Evolutionary conservation across 768 basidiomycete genomes (phyloP).

Genomic region (Scleroderma bovista): DNA sequence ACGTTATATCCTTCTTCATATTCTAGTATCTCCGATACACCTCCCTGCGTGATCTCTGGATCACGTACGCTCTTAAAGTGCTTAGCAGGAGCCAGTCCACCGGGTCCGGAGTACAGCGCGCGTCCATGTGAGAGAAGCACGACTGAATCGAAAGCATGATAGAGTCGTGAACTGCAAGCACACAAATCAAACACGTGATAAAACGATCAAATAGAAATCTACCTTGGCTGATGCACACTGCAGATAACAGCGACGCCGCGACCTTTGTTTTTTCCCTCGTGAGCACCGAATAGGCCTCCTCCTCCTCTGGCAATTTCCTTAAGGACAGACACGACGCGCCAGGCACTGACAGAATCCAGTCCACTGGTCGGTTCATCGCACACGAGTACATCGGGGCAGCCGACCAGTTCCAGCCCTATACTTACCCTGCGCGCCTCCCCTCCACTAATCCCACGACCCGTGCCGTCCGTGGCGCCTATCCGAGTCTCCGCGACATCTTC

Average conservation of each 20-base stretch:
- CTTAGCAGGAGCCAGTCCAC: constrained; percentile 61
- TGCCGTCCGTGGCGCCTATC: constrained; percentile 62
- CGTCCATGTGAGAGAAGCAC: constrained; percentile 73
- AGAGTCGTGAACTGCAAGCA: constrained; percentile 61
- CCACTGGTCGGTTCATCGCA: constrained; percentile 84
- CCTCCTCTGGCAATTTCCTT: constrained; percentile 60
- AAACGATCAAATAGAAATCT: constrained; percentile 14
- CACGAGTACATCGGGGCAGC: constrained; percentile 77
- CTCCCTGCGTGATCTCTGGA: constrained; percentile 28
- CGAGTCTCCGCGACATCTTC: constrained; percentile 59
- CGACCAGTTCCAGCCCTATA: constrained; percentile 85
- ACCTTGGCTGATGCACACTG: constrained; percentile 86
- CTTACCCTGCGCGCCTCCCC: constrained; percentile 89
- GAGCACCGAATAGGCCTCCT: constrained; percentile 17
- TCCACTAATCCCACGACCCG: constrained; percentile 80
- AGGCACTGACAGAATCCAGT: constrained; percentile 84
- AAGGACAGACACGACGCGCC: constrained; percentile 73
- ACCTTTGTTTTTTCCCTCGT: constrained; percentile 35
- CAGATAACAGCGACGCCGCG: constrained; percentile 79
- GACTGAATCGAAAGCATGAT: constrained; percentile 80
- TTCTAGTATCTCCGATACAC: constrained; percentile 34
- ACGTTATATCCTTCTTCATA: constrained; percentile 85
- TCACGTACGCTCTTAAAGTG: constrained; percentile 46
- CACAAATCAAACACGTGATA: not conserved
- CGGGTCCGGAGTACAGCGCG: constrained; percentile 74